Conservation (phyloP, 2,329 filamentous ascomycete genomes). For the Microsporum audouinii region DNA sequence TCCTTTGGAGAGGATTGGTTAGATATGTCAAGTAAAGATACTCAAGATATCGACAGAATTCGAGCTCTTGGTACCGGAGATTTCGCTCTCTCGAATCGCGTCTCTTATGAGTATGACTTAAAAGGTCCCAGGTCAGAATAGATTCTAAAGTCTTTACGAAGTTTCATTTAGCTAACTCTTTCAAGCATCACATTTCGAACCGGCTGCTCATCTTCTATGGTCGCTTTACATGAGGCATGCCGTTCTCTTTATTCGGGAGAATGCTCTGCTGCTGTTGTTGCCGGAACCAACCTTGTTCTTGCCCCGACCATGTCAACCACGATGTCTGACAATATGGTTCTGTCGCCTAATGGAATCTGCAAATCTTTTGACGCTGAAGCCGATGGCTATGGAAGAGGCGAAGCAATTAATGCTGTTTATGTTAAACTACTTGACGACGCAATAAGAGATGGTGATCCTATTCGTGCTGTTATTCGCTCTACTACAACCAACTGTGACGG, state of each 20-base stretch:
- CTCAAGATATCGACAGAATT: neutral
- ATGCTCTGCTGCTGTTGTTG: conserved; percentile 18
- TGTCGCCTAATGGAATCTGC: conserved; percentile 24
- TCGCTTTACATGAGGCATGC: conserved; percentile 14
- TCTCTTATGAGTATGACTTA: conserved; percentile 13
- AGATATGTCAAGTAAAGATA: neutral
- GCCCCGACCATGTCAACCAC: conserved; percentile 15
- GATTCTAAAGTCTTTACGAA: neutral
- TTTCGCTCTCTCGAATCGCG: conserved; percentile 7
- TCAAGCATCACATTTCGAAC: conserved; percentile 14
- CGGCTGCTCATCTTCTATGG: conserved; percentile 13
- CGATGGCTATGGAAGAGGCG: conserved; percentile 36
- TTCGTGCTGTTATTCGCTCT: conserved; percentile 32
- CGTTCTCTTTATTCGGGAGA: conserved; percentile 12
- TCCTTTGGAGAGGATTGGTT: neutral
- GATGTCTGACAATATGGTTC: conserved; percentile 22
- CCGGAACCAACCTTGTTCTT: conserved; percentile 18
- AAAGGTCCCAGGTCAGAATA: conserved; percentile 7
- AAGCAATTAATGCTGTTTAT: conserved; percentile 30
- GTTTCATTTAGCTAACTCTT: neutral
- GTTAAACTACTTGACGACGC: conserved; percentile 33
- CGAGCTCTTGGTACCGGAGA: neutral
- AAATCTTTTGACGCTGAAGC: conserved; percentile 26
- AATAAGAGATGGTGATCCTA: conserved; percentile 30
- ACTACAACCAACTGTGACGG: conserved; percentile 35